These are phyloP conservation scores for Russula sp. DNA, from an alignment of 768 basidiomycete genomes.

Conservation along the genomic window DNA sequence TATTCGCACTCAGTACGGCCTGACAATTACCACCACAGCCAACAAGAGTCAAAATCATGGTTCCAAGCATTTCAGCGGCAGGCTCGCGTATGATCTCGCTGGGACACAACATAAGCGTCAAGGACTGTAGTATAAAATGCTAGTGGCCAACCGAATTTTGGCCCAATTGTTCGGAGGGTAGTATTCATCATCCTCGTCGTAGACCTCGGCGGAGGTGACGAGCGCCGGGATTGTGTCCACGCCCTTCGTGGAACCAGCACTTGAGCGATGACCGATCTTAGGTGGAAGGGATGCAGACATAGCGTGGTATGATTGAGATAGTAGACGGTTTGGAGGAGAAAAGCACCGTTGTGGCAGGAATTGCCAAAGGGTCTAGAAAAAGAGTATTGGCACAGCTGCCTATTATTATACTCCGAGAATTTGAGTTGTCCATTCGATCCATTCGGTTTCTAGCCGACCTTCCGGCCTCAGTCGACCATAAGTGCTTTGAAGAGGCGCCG, in stretches of 20 bases:
- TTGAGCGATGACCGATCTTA: conserved; percentile 4
- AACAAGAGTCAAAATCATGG: conserved; percentile 33
- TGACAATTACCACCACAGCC: conserved; percentile 32
- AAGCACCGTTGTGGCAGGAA: background rate
- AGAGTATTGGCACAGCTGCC: background rate
- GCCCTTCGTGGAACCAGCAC: background rate
- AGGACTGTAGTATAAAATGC: background rate
- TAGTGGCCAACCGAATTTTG: conserved; percentile 26
- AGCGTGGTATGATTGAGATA: no score
- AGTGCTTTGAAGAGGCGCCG: no score
- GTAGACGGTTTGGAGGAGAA: background rate
- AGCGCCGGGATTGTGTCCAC: background rate
- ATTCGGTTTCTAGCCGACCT: background rate
- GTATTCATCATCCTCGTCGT: conserved; percentile 17
- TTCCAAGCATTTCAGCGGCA: conserved; percentile 34
- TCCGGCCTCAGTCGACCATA: background rate
- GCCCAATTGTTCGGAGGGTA: conserved; percentile 30
- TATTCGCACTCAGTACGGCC: conserved; percentile 29
- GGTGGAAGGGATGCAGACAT: conserved; percentile 4
- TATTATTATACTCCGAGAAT: background rate
- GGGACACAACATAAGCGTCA: background rate
- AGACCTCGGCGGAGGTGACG: conserved; percentile 3
- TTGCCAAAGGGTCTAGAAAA: background rate
- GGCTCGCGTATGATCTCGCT: conserved; percentile 29
- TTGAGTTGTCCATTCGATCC: background rate